These are phyloP conservation scores for Daldinia caldariorum DNA, from an alignment of 495 filamentous ascomycete species.

Conservation along the genomic window DNA sequence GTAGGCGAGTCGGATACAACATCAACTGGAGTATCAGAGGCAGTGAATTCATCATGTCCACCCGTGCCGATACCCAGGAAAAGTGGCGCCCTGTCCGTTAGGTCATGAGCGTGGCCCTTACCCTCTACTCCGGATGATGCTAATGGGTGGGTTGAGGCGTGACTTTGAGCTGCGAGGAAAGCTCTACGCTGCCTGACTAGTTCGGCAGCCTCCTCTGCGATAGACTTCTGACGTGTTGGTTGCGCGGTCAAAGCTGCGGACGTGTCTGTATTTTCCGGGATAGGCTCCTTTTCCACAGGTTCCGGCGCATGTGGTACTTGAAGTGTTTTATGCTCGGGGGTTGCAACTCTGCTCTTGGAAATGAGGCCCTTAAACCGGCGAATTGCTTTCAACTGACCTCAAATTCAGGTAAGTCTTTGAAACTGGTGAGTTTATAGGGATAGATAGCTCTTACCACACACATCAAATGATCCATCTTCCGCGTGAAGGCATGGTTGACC, in stretches of 20 bases:
- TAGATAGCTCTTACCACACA: conserved; percentile 73
- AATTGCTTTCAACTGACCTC: conserved; percentile 85
- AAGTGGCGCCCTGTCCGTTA: conserved; percentile 66
- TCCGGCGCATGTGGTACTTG: conserved; percentile 19
- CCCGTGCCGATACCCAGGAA: conserved; percentile 80
- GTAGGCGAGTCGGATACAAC: conserved; percentile 84
- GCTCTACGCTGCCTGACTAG: conserved; percentile 53
- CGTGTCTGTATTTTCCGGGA: conserved; percentile 2
- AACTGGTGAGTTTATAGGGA: neutral
- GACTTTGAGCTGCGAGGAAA: conserved; percentile 45
- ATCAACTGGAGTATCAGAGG: conserved; percentile 44
- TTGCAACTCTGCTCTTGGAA: conserved; percentile 49
- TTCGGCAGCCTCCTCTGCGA: conserved; percentile 52
- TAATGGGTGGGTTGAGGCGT: conserved; percentile 35
- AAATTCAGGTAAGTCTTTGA: conserved; percentile 29
- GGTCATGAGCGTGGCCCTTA: conserved; percentile 74
- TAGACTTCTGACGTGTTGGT: conserved; percentile 43
- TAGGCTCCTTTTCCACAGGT: conserved; percentile 10
- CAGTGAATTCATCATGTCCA: conserved; percentile 53
- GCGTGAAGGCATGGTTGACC: conserved; percentile 88
- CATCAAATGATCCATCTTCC: conserved; percentile 82
- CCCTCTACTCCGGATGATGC: conserved; percentile 32
- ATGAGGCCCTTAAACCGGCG: conserved; percentile 77
- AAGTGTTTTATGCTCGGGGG: conserved; percentile 13
- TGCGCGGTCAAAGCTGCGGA: conserved; percentile 46